Evolutionary conservation across 768 basidiomycete genomes (phyloP).

Genomic region (Mycena pura): DNA sequence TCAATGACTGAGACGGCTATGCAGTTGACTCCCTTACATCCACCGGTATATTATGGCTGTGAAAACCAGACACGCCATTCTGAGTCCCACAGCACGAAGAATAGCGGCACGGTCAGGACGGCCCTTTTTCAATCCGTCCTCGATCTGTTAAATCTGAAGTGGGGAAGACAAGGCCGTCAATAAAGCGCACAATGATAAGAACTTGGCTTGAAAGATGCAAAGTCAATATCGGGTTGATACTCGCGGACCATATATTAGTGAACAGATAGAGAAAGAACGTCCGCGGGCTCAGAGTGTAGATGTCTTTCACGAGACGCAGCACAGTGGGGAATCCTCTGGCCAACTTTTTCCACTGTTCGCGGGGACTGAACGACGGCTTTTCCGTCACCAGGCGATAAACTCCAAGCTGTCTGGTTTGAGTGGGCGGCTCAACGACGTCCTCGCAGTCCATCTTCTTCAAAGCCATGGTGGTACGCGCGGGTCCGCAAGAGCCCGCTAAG

Average conservation of each 20-base stretch:
- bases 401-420: constrained; percentile 12
- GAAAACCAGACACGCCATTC: constrained; percentile 7
- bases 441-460: not conserved
- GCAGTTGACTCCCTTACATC: not conserved
- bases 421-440: not conserved
- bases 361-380: not conserved
- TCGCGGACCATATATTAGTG: not conserved
- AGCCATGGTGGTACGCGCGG: not conserved
- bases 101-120: constrained; percentile 9
- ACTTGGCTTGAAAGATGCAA: constrained; percentile 18
- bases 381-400: constrained; percentile 24
- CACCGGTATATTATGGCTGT: not conserved
- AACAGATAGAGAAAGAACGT: constrained; percentile 8
- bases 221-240: not conserved
- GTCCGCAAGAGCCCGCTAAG: not conserved
- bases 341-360: constrained; percentile 16
- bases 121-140: constrained; percentile 15
- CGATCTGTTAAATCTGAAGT: constrained; percentile 8
- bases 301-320: constrained; percentile 9
- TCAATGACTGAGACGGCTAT: not conserved
- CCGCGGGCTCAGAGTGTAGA: constrained; percentile 1
- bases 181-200: constrained; percentile 6
- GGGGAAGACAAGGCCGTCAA: not conserved
- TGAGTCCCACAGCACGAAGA: constrained; percentile 10
- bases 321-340: not conserved